Evolutionary conservation across 2,329 filamentous ascomycete species (phyloP).

Genomic region (Colletotrichum tabaci): DNA sequence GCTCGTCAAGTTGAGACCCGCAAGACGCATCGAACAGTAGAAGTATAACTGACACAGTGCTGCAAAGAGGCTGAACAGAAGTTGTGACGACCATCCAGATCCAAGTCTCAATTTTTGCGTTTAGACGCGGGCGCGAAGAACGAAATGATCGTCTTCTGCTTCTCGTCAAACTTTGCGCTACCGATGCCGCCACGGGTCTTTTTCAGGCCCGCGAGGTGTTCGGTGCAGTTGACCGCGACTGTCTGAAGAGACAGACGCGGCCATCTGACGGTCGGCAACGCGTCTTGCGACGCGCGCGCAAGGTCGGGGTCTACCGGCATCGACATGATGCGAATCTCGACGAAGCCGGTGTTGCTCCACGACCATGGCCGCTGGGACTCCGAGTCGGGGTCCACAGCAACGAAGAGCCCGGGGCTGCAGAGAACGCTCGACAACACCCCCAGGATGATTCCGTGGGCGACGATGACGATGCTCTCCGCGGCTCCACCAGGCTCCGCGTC

Average conservation of each 20-base stretch:
- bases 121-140: conserved; percentile 74
- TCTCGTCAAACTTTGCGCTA: conserved; percentile 80
- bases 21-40: no score
- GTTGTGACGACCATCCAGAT: background rate
- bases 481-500: conserved; percentile 42
- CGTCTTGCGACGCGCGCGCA: background rate
- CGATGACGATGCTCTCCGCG: conserved; percentile 68
- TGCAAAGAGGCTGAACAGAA: no score
- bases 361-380: conserved; percentile 49
- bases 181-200: conserved; percentile 88
- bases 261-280: conserved; percentile 52
- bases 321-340: conserved; percentile 49
- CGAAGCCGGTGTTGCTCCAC: conserved; percentile 70
- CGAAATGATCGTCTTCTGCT: conserved; percentile 81
- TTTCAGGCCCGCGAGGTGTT: conserved; percentile 81
- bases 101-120: conserved; percentile 55
- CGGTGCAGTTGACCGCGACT: conserved; percentile 75
- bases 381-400: conserved; percentile 38
- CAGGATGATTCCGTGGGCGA: conserved; percentile 89
- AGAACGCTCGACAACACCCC: conserved; percentile 75
- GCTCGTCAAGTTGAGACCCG: no score
- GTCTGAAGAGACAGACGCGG: conserved; percentile 63
- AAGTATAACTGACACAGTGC: no score
- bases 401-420: conserved; percentile 40
- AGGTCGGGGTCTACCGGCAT: background rate